phyloP scores from a whole-genome alignment of 2,329 filamentous ascomycete species.

The Verticillium alfalfae region DNA sequence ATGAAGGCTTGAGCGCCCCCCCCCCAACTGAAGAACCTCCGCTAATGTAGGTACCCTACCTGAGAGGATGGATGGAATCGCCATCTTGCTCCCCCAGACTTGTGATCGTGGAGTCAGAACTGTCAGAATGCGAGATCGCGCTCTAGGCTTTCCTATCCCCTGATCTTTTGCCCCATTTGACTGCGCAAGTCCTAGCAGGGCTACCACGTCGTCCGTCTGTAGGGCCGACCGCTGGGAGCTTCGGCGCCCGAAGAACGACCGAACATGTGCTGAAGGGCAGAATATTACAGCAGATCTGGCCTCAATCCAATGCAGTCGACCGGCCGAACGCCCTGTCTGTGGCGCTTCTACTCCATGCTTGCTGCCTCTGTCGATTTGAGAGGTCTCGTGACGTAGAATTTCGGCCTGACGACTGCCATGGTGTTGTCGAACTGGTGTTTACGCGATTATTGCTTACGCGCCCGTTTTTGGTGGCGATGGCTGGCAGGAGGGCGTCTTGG shows the following conservation, averaged over 20 bases:
- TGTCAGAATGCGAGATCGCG: background rate
- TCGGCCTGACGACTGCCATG: background rate
- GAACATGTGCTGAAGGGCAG: background rate
- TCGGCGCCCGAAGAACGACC: background rate
- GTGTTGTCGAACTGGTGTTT: background rate
- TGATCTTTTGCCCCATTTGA: background rate
- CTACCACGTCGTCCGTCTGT: background rate
- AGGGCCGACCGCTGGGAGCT: background rate
- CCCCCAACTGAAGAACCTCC: background rate
- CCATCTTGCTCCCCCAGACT: background rate
- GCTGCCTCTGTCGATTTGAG: background rate
- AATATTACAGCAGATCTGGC: background rate
- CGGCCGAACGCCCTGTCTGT: background rate
- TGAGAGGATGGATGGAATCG: background rate
- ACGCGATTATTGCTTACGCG: background rate
- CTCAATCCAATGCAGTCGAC: background rate
- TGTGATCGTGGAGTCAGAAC: background rate
- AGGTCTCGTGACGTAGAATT: background rate
- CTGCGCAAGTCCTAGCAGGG: background rate
- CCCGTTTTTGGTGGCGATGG: background rate
- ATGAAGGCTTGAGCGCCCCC: background rate
- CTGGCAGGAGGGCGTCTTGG: background rate
- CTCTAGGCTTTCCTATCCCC: background rate
- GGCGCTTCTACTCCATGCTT: background rate
- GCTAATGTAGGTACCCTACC: background rate